phyloP scores from a whole-genome alignment of 768 basidiomycete species.

The Rhizopogon vesiculosus region DNA sequence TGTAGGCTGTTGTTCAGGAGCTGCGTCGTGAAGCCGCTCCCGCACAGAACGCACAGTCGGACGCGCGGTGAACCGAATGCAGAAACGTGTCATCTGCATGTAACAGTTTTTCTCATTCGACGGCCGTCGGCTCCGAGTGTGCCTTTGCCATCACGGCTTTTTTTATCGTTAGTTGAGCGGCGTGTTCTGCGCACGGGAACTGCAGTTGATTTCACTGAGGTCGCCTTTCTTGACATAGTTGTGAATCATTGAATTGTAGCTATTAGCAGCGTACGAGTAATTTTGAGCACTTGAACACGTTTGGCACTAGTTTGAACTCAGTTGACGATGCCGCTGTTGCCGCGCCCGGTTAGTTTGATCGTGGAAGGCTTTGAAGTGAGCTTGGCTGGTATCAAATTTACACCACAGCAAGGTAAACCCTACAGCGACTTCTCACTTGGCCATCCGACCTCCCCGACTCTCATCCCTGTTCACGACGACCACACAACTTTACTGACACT shows the following conservation, averaged over 20 bases:
- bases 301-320: conserved; percentile 5
- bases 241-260: not conserved
- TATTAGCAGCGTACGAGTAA: not conserved
- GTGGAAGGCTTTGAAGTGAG: not conserved
- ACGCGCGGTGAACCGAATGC: conserved; percentile 18
- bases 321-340: conserved; percentile 5
- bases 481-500: conserved; percentile 5
- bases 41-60: conserved; percentile 17
- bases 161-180: not conserved
- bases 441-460: conserved; percentile 5
- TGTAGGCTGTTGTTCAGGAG: conserved; percentile 80
- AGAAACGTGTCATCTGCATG: not conserved
- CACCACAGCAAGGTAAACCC: not conserved
- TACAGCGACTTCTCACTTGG: conserved; percentile 1
- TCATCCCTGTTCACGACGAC: conserved; percentile 9
- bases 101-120: not conserved
- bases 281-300: not conserved
- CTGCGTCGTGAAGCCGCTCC: conserved; percentile 65
- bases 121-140: not conserved
- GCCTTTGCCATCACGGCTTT: not conserved
- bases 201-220: not conserved
- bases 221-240: not conserved
- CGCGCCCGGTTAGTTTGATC: not conserved
- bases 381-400: not conserved
- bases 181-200: not conserved